phyloP scores from a whole-genome alignment of 345 rosid genomes.

The Euphorbia lathyris region DNA sequence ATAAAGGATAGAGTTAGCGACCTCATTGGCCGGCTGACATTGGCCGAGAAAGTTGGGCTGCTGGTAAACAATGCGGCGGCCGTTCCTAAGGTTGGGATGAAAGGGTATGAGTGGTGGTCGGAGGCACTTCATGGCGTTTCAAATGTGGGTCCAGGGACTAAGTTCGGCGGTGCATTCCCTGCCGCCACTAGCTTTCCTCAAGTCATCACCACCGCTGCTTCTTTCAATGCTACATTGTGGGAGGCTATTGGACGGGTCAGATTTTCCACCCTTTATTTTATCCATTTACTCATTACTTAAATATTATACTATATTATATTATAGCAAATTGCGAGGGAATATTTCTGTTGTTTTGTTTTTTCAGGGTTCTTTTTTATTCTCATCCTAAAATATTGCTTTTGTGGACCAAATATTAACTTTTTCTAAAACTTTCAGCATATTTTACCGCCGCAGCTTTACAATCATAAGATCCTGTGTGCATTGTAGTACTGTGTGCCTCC shows the following conservation, averaged over 20 bases:
- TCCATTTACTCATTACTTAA: no score
- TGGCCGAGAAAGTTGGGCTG: slow-evolving; percentile 26
- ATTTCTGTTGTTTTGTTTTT: neutral
- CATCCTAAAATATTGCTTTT: neutral
- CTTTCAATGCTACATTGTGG: slow-evolving; percentile 32
- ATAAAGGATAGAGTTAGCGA: slow-evolving; percentile 22
- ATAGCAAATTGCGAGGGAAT: no score
- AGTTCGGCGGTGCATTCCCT: slow-evolving; percentile 27
- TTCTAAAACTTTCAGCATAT: neutral
- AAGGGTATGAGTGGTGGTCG: slow-evolving; percentile 35
- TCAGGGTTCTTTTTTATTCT: neutral
- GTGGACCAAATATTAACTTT: neutral
- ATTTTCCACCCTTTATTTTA: neutral
- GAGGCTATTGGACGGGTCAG: slow-evolving; percentile 31
- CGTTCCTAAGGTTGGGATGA: slow-evolving; percentile 24
- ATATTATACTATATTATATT: no score
- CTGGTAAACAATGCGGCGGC: slow-evolving; percentile 25
- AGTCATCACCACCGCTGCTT: slow-evolving; percentile 30
- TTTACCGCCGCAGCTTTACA: neutral
- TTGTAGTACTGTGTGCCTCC: no score
- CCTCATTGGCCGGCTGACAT: slow-evolving; percentile 25
- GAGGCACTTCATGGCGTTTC: slow-evolving; percentile 37
- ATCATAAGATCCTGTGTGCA: no score
- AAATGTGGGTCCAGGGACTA: slow-evolving; percentile 32
- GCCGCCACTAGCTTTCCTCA: slow-evolving; percentile 34